Evolutionary conservation across 2,329 filamentous ascomycete species (phyloP).

Genomic region (Pseudogymnoascus sp.): DNA sequence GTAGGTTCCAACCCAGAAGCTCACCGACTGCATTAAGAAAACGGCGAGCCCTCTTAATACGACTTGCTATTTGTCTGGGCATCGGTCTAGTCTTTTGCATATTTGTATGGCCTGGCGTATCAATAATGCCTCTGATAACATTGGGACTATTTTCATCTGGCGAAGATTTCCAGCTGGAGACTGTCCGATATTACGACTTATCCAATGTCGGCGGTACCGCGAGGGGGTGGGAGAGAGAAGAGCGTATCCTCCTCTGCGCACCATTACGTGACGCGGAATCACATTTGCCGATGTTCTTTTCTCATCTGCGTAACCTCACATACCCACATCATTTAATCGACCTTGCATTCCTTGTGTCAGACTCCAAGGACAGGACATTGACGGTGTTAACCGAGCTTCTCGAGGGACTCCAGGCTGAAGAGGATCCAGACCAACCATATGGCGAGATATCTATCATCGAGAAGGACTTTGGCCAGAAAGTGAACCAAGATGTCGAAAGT

Average conservation of each 20-base stretch:
- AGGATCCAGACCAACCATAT: slow-evolving; percentile 74
- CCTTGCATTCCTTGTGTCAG: slow-evolving; percentile 90
- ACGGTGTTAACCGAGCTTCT: slow-evolving; percentile 67
- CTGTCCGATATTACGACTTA: slow-evolving; percentile 94
- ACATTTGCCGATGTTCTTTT: slow-evolving; percentile 96
- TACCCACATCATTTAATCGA: slow-evolving; percentile 97
- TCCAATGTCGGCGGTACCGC: slow-evolving; percentile 85
- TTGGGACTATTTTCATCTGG: slow-evolving; percentile 62
- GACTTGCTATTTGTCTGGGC: slow-evolving; percentile 53
- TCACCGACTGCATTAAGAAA: slow-evolving; percentile 64
- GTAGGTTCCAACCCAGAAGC: slow-evolving; percentile 77
- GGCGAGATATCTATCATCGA: slow-evolving; percentile 97
- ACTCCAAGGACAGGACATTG: slow-evolving; percentile 89
- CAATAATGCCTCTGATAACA: slow-evolving; percentile 54
- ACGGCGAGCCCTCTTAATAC: slow-evolving; percentile 64
- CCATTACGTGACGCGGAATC: slow-evolving; percentile 87
- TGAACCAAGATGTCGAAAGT: slow-evolving; percentile 95
- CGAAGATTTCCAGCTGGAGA: slow-evolving; percentile 77
- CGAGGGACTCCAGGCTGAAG: slow-evolving; percentile 69
- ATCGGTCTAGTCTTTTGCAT: slow-evolving; percentile 61
- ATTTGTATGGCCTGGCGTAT: slow-evolving; percentile 66
- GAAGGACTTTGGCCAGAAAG: slow-evolving; percentile 97
- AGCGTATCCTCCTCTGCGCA: slow-evolving; percentile 90
- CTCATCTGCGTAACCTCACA: slow-evolving; percentile 91
- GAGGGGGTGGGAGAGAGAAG: slow-evolving; percentile 90